Evolutionary conservation across 257 asterid genomes (phyloP), one percentile per base, ranked within the genome.

Genomic region (Solanum boliviense): DNA sequence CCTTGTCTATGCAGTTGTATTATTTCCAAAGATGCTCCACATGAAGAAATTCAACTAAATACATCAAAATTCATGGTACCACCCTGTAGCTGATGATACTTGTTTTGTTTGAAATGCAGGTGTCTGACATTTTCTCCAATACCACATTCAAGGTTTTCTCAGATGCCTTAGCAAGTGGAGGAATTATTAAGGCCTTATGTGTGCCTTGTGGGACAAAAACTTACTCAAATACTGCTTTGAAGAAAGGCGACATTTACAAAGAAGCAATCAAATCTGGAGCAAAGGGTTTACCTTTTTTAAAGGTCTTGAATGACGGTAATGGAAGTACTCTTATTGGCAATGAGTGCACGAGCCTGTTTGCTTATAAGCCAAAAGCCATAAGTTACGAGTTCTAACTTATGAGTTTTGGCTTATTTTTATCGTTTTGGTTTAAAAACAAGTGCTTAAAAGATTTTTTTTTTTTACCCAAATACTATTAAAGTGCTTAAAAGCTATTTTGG

Each of bases 261-360:
- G 98, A 95, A 94, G 98, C 98, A 89, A 92, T 94, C 83, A 94
- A 92, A 92, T 92, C 96, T 89, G 99, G 99, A 90, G 99, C 99
- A 29, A 95, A 91, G 97, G 99, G 99, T 25, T 92, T 97, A 68
- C 99, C 99, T 84, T 97, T 95, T 94, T 90, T 97, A 86, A 97
- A 96, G 95, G 95, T 97, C 89, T 92, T 93, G 25, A 88, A 89
- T 89, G 94, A 95, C 86, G 98, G 99, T 97, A 94, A 91, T 72
- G 27, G 12, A 31, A 70, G 68, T 38, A 67, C 58, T 70, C 39
- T 58, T 21, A 5, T 71, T 58, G 16, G 62, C 60, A 39, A 41
- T n/a, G 84, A n/a, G 60, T n/a, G 23, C 16, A 65, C 7, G 32
- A 65, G 72, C 72, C 9, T 65, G 34, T 25, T 65, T 65, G 25